These are phyloP conservation scores for Saururus chinensis DNA, from an alignment of 164 flowering plant species.

Conservation along the genomic window DNA sequence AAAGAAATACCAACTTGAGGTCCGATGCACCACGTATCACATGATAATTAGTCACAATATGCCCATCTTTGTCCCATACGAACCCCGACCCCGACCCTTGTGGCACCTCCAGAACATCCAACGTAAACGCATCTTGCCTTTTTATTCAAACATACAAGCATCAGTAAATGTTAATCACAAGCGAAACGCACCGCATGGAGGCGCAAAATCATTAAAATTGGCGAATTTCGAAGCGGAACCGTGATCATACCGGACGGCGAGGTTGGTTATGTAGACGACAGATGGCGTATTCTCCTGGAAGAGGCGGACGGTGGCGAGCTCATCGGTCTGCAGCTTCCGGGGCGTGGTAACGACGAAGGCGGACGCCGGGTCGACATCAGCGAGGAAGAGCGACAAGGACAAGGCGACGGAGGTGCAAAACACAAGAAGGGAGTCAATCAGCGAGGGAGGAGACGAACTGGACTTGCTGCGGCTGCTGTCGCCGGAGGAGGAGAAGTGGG, in stretches of 20 bases:
- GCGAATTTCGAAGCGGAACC: not conserved
- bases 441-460: not conserved
- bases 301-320: conserved; percentile 87
- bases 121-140: conserved; percentile 94
- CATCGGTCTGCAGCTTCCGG: conserved; percentile 81
- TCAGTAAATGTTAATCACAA: not conserved
- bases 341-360: conserved; percentile 70
- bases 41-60: conserved; percentile 91
- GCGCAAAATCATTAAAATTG: not conserved
- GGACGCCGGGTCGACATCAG: conserved; percentile 51
- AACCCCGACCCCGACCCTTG: conserved; percentile 98
- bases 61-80: conserved; percentile 85
- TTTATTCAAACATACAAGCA: not conserved
- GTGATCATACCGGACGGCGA: conserved; percentile 54
- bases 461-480: too few relatives aligned
- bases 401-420: conserved; percentile 58
- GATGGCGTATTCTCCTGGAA: conserved; percentile 95
- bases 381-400: conserved; percentile 42
- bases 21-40: conserved; percentile 98
- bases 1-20: conserved; percentile 55
- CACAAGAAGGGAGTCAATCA: conserved; percentile 36
- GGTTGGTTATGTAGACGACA: conserved; percentile 95
- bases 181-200: not conserved
- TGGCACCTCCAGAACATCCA: conserved; percentile 95
- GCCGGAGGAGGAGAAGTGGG: not conserved